These are phyloP conservation scores for Piper longum DNA, from an alignment of 164 flowering plant genomes.

Conservation along the genomic window DNA sequence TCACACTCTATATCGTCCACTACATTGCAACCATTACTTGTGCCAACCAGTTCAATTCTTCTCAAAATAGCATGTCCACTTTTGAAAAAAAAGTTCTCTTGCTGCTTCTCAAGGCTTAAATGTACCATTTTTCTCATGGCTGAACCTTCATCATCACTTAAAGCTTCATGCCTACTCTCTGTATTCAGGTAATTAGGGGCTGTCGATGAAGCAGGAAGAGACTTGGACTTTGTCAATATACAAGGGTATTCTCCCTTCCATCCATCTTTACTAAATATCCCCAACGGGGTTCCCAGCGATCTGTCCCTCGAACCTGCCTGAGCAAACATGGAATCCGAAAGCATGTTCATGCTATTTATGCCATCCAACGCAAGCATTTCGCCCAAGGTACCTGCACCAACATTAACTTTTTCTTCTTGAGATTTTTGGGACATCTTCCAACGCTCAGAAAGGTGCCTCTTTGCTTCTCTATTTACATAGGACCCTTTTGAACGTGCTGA, in stretches of 20 bases:
- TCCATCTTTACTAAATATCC: conserved; percentile 74
- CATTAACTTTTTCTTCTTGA: conserved; percentile 25
- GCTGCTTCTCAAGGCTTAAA: conserved; percentile 11
- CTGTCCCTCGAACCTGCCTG: conserved; percentile 15
- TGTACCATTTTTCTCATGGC: conserved; percentile 15
- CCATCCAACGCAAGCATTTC: conserved; percentile 77
- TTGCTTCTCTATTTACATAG: conserved; percentile 64
- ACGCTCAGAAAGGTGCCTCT: conserved; percentile 66
- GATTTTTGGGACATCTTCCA: conserved; percentile 47
- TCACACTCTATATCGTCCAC: conserved; percentile 5
- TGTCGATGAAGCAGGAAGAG: conserved; percentile 8
- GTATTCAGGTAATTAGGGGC: neutral
- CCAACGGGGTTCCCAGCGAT: conserved; percentile 28
- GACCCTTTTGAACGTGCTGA: conserved; percentile 35
- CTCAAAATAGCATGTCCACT: conserved; percentile 14
- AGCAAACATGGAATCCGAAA: conserved; percentile 9
- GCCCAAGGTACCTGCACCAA: conserved; percentile 51
- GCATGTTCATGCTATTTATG: conserved; percentile 15
- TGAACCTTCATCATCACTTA: conserved; percentile 15
- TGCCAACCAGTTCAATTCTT: conserved; percentile 17
- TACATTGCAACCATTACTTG: conserved; percentile 14
- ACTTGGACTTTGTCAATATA: conserved; percentile 34
- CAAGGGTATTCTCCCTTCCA: conserved; percentile 44
- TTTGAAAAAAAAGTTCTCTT: conserved; percentile 4
- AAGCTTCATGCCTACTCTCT: conserved; percentile 11